Evolutionary conservation across 805 yeast genomes (phyloP).

Genomic region (Schwanniomyces pseudopolymorphus): DNA sequence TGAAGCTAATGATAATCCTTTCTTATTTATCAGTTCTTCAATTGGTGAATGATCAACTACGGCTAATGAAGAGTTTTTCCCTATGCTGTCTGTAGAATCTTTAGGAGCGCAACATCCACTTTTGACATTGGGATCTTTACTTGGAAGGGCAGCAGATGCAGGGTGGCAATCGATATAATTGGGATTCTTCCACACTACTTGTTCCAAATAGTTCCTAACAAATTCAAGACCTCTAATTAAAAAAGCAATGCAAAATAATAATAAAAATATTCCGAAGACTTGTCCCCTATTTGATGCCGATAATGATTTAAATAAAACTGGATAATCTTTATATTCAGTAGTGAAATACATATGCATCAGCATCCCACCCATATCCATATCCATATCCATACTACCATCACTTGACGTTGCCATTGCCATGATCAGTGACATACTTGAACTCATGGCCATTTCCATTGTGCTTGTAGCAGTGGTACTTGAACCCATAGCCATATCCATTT

Average conservation of each 20-base stretch:
- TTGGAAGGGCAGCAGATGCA: constrained; percentile 9
- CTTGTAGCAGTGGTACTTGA: constrained; percentile 1
- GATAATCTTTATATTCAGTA: constrained; percentile 48
- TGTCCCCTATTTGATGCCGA: constrained; percentile 54
- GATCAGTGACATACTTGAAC: constrained; percentile 4
- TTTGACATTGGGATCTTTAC: no score
- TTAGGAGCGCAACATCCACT: constrained; percentile 5
- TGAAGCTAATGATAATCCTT: constrained; percentile 15
- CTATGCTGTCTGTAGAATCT: background rate
- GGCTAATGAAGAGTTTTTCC: background rate
- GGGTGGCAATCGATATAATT: constrained; percentile 20
- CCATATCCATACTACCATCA: constrained; percentile 10
- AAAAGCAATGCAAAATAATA: constrained; percentile 59
- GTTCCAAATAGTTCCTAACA: constrained; percentile 62
- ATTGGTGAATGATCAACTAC: background rate
- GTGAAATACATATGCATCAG: constrained; percentile 62
- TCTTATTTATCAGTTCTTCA: constrained; percentile 2
- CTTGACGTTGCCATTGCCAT: constrained; percentile 3
- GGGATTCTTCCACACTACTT: constrained; percentile 56
- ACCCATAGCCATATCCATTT: background rate
- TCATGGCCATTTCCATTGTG: constrained; percentile 9
- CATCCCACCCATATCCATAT: constrained; percentile 25
- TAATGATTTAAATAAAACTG: constrained; percentile 60
- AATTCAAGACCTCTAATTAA: constrained; percentile 60
- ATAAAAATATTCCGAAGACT: constrained; percentile 72